Evolutionary conservation across 2,329 filamentous ascomycete species (phyloP).

Genomic region (Myriosclerotinia scirpicola): DNA sequence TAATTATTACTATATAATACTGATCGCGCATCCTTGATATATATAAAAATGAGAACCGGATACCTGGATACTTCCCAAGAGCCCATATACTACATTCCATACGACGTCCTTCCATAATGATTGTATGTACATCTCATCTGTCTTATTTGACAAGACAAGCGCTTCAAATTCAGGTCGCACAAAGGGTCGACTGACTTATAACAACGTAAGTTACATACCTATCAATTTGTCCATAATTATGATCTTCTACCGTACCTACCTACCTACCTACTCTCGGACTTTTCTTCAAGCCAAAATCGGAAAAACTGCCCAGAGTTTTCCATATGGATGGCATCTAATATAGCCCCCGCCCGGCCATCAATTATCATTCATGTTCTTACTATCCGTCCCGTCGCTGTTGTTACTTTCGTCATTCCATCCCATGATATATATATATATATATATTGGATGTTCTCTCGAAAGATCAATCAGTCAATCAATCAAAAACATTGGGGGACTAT

Average conservation of each 20-base stretch:
- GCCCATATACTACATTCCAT: conserved; percentile 11
- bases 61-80: conserved; percentile 11
- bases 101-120: background rate
- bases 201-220: background rate
- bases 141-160: conserved; percentile 17
- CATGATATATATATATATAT: background rate
- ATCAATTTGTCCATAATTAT: conserved; percentile 4
- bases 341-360: conserved; percentile 14
- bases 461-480: background rate
- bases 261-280: background rate
- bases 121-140: background rate
- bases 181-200: background rate
- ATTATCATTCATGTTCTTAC: background rate
- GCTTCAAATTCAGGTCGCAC: conserved; percentile 16
- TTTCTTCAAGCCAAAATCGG: background rate
- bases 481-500: conserved; percentile 3
- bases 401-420: no score
- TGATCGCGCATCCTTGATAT: conserved; percentile 3
- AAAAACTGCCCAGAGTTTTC: background rate
- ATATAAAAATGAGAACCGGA: background rate
- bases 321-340: background rate
- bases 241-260: background rate
- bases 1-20: background rate
- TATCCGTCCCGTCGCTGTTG: background rate
- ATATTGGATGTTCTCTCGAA: background rate